Evolutionary conservation across 2,329 filamentous ascomycete genomes (phyloP), one percentile per base, ranked within the genome.

Genomic region (Zelopaecilomyces penicillatus): DNA sequence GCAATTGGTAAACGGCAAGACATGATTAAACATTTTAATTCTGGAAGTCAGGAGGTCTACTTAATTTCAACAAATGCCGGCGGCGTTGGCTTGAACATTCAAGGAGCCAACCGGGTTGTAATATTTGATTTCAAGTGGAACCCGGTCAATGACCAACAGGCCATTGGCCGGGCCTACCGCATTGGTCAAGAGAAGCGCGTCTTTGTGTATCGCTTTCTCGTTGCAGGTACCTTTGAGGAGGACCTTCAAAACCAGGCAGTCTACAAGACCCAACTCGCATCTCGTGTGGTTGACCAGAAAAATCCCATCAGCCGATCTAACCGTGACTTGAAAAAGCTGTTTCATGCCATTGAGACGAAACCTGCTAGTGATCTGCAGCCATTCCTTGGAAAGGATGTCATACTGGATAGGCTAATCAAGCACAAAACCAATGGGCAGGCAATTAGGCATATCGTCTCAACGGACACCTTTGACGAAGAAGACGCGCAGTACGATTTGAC

Each of bases 61-160:
- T 68, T 96, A 2, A 88, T 95, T 45, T 95, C 88, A 0, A 95
- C 88, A 1, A 80, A 65, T 48, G 87, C 90, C 6, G 90, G 89
- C 26, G 87, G 88, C 0, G 68, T 89, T 2, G 90, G 90, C 0
- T 70, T 95, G 41, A 96, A 96, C 49, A 83, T 96, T 9, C 78
- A 79, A 35, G 82, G 84, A 1, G 90, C 90, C 1, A 95, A 89
- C 59, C 79, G 90, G 19, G 86, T 95, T 1, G 76, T 96, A 19
- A 83, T 96, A 19, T 85, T 94, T 45, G 90, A 96, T 59, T 87
- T 85, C 57, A 73, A 75, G 49, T 95, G 82, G 66, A 93, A 90
- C 51, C 90, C 90, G 0, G 75, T 81, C 5, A 74, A 82, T 58
- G 90, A 95, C 61, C 83, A 89, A 55, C 90, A 96, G 64, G 90